Conservation (phyloP, 345 rosid species). For the Pelargonium nanum region DNA sequence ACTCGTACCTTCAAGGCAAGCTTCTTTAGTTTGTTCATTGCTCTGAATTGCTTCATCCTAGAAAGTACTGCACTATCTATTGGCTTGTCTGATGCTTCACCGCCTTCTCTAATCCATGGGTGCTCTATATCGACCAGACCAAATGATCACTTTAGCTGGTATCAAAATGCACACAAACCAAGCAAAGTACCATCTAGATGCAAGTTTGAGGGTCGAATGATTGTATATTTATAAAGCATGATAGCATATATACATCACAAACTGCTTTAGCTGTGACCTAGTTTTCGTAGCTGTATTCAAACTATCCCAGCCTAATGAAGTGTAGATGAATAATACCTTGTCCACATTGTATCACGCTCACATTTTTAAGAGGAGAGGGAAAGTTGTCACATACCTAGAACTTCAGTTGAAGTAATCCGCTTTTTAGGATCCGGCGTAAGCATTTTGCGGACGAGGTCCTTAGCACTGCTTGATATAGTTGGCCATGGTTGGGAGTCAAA, state of each 20-base stretch:
- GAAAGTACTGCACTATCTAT: neutral
- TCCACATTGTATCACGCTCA: too few species aligned
- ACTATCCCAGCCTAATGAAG: too few species aligned
- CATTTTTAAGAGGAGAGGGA: too few species aligned
- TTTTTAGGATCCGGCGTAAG: slow-evolving; percentile 21
- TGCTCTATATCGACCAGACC: neutral
- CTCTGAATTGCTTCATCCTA: neutral
- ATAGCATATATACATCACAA: too few species aligned
- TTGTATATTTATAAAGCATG: too few species aligned
- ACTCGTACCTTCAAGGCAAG: neutral
- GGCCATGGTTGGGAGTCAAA: slow-evolving; percentile 26
- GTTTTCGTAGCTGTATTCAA: too few species aligned
- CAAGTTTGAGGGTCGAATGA: neutral
- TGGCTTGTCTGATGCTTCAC: neutral
- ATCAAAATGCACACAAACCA: neutral
- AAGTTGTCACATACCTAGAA: slow-evolving; percentile 11
- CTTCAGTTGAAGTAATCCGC: slow-evolving; percentile 23
- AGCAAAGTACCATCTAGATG: neutral
- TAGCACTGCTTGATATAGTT: slow-evolving; percentile 21
- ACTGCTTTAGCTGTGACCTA: too few species aligned
- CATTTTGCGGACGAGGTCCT: slow-evolving; percentile 23
- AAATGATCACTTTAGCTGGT: neutral
- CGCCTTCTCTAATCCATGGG: neutral
- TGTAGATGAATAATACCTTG: too few species aligned
- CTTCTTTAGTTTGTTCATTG: neutral